These are phyloP conservation scores for Marasmius fiardii DNA, from an alignment of 1,284 basidiomycete species.

Conservation along the genomic window DNA sequence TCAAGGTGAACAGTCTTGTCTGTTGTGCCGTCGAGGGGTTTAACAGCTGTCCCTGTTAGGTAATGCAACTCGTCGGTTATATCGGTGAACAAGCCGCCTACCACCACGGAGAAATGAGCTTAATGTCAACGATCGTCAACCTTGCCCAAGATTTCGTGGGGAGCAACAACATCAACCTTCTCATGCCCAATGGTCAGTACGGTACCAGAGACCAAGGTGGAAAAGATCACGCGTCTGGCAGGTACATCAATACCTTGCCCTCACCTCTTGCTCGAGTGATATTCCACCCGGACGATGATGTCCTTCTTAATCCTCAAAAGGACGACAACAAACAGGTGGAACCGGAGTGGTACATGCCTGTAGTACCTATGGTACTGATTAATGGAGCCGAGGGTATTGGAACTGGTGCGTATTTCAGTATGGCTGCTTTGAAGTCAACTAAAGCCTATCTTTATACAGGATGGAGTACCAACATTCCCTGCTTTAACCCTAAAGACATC, in stretches of 20 bases:
- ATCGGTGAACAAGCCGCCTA: conserved; percentile 94
- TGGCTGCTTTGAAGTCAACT: neutral
- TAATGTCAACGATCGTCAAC: conserved; percentile 89
- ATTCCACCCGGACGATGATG: conserved; percentile 86
- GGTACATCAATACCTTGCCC: conserved; percentile 94
- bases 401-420: conserved; percentile 58
- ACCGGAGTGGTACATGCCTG: conserved; percentile 93
- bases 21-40: neutral
- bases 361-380: conserved; percentile 86
- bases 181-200: conserved; percentile 93
- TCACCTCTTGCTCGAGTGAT: conserved; percentile 76
- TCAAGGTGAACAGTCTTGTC: conserved; percentile 63
- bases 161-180: conserved; percentile 93
- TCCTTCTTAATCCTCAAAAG: conserved; percentile 78
- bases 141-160: conserved; percentile 95
- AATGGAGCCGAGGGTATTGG: conserved; percentile 99
- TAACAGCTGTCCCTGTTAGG: conserved; percentile 39
- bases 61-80: conserved; percentile 94
- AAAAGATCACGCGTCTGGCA: conserved; percentile 93
- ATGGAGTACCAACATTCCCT: conserved; percentile 94
- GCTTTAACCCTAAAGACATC: conserved; percentile 92
- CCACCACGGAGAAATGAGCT: conserved; percentile 92
- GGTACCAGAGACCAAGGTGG: conserved; percentile 91
- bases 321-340: conserved; percentile 92
- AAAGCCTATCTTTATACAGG: conserved; percentile 43